Percentiles rank a stretch among this genome's conserved stretches.
These are phyloP conservation scores for Candida sp. DNA, from an alignment of 1,139 yeast species.

Conservation along the genomic window DNA sequence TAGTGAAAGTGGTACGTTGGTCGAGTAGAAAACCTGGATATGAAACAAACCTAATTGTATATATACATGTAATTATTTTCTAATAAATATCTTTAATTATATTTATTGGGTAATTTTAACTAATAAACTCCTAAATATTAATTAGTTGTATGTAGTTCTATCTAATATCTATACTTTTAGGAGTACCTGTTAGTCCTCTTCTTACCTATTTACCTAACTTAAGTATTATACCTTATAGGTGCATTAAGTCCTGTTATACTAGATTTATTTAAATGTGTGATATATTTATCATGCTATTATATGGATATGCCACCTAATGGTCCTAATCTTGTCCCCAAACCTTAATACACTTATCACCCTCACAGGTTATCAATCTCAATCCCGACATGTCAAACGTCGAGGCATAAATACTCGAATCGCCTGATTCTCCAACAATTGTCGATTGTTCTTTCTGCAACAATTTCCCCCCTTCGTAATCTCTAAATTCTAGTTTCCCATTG, in stretches of 20 bases:
- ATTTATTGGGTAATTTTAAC: background rate
- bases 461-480: slow-evolving; percentile 73
- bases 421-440: slow-evolving; percentile 63
- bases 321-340: slow-evolving; percentile 61
- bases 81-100: too few relatives aligned
- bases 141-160: background rate
- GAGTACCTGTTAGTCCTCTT: background rate
- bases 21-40: too few relatives aligned
- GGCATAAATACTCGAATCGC: slow-evolving; percentile 65
- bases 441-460: slow-evolving; percentile 55
- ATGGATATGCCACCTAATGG: too few relatives aligned
- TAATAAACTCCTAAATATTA: background rate
- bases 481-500: slow-evolving; percentile 74
- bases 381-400: slow-evolving; percentile 82
- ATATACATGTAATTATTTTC: too few relatives aligned
- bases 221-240: too few relatives aligned
- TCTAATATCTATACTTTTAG: background rate
- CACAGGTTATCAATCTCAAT: slow-evolving; percentile 77
- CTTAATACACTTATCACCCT: slow-evolving; percentile 85
- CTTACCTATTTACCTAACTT: too few relatives aligned
- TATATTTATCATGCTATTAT: too few relatives aligned
- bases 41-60: too few relatives aligned
- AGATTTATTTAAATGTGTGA: too few relatives aligned
- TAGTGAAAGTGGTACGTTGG: too few relatives aligned
- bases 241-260: too few relatives aligned